These are phyloP conservation scores for Auriculariales sp. DNA, from an alignment of 768 basidiomycete genomes.

Conservation along the genomic window DNA sequence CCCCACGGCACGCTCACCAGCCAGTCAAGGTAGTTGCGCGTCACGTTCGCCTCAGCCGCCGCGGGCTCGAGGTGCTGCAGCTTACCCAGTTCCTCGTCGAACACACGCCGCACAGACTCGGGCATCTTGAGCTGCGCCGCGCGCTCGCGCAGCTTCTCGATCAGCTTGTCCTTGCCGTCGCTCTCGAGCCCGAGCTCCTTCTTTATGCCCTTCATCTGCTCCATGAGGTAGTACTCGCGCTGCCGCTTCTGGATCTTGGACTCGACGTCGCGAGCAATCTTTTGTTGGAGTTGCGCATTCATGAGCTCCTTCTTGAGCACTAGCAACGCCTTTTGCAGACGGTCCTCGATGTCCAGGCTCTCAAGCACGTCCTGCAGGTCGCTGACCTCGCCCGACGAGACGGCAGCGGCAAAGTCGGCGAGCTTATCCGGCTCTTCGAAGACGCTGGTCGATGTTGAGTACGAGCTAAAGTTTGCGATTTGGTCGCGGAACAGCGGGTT, in stretches of 20 bases:
- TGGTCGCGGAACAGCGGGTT: constrained; percentile 98
- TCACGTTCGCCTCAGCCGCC: constrained; percentile 86
- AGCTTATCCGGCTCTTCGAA: constrained; percentile 97
- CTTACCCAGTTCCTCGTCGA: constrained; percentile 91
- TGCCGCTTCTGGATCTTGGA: constrained; percentile 90
- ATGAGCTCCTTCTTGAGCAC: constrained; percentile 97
- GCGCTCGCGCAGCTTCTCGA: constrained; percentile 83
- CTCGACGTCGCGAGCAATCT: constrained; percentile 86
- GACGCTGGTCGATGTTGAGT: constrained; percentile 81
- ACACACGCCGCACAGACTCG: constrained; percentile 77
- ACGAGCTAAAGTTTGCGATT: constrained; percentile 91
- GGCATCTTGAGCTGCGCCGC: constrained; percentile 79
- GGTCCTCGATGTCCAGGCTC: constrained; percentile 69
- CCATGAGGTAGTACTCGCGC: constrained; percentile 91
- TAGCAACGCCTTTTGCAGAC: constrained; percentile 76
- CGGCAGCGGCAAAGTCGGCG: constrained; percentile 93
- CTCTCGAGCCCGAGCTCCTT: constrained; percentile 92
- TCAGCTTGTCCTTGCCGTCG: constrained; percentile 87
- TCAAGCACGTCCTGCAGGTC: constrained; percentile 93
- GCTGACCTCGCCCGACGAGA: constrained; percentile 79
- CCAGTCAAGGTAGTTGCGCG: constrained; percentile 90
- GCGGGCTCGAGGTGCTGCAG: constrained; percentile 80
- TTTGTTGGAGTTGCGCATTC: constrained; percentile 88
- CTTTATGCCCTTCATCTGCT: constrained; percentile 92
- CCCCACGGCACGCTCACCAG: constrained; percentile 95